Base-by-base conservation (phyloP, 2,329 filamentous ascomycete genomes). In the Stagonosporopsis cucurbitacearum region DNA sequence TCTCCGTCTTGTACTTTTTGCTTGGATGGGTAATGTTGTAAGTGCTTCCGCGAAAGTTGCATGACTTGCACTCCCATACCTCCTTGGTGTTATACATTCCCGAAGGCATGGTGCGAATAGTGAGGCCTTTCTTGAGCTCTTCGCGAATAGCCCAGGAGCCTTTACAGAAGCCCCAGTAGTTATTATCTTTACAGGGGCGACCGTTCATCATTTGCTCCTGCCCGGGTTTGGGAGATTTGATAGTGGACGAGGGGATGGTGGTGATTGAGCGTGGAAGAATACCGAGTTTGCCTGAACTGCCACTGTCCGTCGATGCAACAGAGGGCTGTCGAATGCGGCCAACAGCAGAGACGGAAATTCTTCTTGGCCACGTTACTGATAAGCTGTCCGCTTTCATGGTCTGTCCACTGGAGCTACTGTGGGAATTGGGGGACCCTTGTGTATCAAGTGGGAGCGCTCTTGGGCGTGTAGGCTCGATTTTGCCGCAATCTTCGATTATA, bases 141-240 rank as follows among this genome's bases (percentile, higher is more conserved):
- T 73, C 71, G 30, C 74, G 69, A 2, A 68, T 60, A 1, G 65
- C 65, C 75, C 75, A 77, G 2, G 75, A 68, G 30, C 75, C 75
- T 65, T 76, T 76, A 64, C 75, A 77, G 63, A 77, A 77, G 19
- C 74, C 74, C 70, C 72, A 76, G 63, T 76, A 77, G 55, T 72
- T 67, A 59, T 77, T 77, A n/a, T 68, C 65, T 57, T 75, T 76
- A 63, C 69, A 72, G 0, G 75, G 73, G 4, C 75, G 72, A 35
- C 72, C 72, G 17, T 60, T 48, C 63, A 76, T 71, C 63, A 70
- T 71, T n/a, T 53, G 63, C 13, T 69, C 60, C 35, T 64, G 60
- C 3, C 55, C 58, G 1, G 58, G 44, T 8, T 61, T 55, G 13
- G 60, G 59, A 39, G 60, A 59, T 35, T 59, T 36, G 33, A 70